These are phyloP conservation scores for Phytophthora boehmeriae DNA, from an alignment of 352 stramenopile genomes.

Conservation along the genomic window DNA sequence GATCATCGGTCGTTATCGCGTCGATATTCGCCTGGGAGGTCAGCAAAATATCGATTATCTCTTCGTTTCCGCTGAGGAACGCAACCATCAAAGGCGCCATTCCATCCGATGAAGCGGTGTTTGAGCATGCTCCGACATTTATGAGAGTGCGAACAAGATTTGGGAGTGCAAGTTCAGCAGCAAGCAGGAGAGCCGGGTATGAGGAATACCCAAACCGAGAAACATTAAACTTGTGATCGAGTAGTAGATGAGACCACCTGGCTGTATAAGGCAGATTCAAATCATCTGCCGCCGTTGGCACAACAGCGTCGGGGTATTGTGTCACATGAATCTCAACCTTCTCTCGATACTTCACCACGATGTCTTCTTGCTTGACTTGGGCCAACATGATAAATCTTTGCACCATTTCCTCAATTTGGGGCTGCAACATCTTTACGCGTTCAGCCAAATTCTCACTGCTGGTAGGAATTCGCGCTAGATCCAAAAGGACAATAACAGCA, in stretches of 20 bases:
- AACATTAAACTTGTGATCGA: conserved; percentile 48
- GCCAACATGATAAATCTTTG: conserved; percentile 39
- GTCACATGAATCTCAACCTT: conserved; percentile 12
- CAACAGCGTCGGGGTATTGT: background rate
- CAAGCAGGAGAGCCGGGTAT: conserved; percentile 61
- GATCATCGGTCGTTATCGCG: conserved; percentile 55
- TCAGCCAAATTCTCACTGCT: conserved; percentile 4
- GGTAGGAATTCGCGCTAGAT: conserved; percentile 30
- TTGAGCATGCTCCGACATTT: conserved; percentile 38
- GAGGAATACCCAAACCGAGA: conserved; percentile 53
- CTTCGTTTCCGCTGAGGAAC: conserved; percentile 51
- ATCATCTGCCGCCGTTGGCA: background rate
- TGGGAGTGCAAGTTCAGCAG: conserved; percentile 46
- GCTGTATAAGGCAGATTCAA: conserved; percentile 31
- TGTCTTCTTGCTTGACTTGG: conserved; percentile 21
- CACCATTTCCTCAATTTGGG: conserved; percentile 31
- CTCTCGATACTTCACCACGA: conserved; percentile 11
- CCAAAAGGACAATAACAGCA: conserved; percentile 50
- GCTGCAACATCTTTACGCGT: conserved; percentile 17
- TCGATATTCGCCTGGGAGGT: conserved; percentile 46
- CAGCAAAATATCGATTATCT: conserved; percentile 39
- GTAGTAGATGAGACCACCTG: conserved; percentile 50
- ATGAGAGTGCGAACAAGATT: conserved; percentile 45
- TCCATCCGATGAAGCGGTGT: conserved; percentile 35
- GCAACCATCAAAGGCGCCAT: conserved; percentile 68